These are phyloP conservation scores for Penicillium sp. DNA, from an alignment of 2,329 filamentous ascomycete species.

Conservation along the genomic window DNA sequence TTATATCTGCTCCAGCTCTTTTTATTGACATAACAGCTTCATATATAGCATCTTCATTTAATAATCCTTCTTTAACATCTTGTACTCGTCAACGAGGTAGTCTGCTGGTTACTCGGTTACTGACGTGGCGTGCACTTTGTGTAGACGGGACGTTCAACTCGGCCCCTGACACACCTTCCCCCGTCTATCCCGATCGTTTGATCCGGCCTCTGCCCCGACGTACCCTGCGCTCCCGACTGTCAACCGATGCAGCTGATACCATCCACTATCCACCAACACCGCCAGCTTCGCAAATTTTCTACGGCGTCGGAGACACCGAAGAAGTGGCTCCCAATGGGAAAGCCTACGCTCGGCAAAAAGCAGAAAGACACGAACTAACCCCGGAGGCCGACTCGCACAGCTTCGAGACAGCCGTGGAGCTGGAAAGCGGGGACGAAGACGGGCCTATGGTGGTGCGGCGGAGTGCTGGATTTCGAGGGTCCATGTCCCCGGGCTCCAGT, in stretches of 20 bases:
- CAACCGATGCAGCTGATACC: slow-evolving; percentile 77
- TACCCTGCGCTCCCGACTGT: slow-evolving; percentile 81
- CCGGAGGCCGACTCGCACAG: slow-evolving; percentile 42
- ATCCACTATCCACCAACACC: slow-evolving; percentile 80
- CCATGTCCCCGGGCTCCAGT: slow-evolving; percentile 34
- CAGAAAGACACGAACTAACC: slow-evolving; percentile 41
- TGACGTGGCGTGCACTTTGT: slow-evolving; percentile 37
- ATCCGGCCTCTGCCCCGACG: slow-evolving; percentile 92
- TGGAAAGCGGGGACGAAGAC: slow-evolving; percentile 65
- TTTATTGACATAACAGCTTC: no score
- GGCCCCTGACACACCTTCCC: slow-evolving; percentile 70
- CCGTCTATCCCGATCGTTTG: slow-evolving; percentile 82
- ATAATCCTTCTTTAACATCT: no score
- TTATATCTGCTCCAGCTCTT: no score
- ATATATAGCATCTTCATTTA: no score
- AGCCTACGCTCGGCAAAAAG: slow-evolving; percentile 49
- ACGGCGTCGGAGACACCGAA: slow-evolving; percentile 64
- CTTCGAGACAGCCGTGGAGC: slow-evolving; percentile 58
- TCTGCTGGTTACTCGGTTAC: slow-evolving; percentile 36
- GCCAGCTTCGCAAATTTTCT: slow-evolving; percentile 72
- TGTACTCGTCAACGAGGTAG: slow-evolving; percentile 11
- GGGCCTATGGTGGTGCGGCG: slow-evolving; percentile 44
- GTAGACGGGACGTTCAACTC: slow-evolving; percentile 53
- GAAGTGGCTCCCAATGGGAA: slow-evolving; percentile 53
- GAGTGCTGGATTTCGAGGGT: slow-evolving; percentile 44